phyloP scores from a whole-genome alignment of 208 protist genomes.

The Trichomonas vaginalis region DNA sequence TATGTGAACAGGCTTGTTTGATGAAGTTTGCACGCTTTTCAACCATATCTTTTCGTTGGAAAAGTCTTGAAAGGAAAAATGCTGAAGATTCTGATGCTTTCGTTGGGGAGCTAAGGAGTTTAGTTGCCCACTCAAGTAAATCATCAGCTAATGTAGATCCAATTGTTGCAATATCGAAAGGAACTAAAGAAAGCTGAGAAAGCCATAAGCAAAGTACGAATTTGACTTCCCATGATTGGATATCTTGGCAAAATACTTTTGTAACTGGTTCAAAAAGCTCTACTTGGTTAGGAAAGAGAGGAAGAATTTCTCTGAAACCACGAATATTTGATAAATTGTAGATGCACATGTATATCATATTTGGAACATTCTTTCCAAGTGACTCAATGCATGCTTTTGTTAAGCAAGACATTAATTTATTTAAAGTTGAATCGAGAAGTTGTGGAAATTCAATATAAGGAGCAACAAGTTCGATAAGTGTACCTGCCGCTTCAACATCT shows the following conservation, averaged over 20 bases:
- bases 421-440: background rate
- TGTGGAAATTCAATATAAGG: background rate
- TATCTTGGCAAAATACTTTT: background rate
- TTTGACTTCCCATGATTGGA: background rate
- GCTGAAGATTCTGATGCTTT: background rate
- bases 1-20: background rate
- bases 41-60: background rate
- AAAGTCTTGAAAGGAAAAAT: background rate
- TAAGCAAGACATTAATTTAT: background rate
- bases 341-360: background rate
- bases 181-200: background rate
- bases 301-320: background rate
- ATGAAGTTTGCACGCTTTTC: background rate
- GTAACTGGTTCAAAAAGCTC: constrained; percentile 1
- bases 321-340: constrained; percentile 14
- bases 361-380: background rate
- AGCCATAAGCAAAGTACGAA: background rate
- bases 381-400: background rate
- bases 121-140: background rate
- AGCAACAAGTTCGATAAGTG: background rate
- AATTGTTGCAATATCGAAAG: background rate
- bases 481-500: background rate
- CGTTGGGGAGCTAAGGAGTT: background rate
- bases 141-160: background rate
- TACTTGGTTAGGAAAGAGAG: background rate